A percentile compares a stretch with the other conserved stretches of the same genome.
Conservation (phyloP, 2,329 filamentous ascomycete species). For the Curvularia verruculosa region DNA sequence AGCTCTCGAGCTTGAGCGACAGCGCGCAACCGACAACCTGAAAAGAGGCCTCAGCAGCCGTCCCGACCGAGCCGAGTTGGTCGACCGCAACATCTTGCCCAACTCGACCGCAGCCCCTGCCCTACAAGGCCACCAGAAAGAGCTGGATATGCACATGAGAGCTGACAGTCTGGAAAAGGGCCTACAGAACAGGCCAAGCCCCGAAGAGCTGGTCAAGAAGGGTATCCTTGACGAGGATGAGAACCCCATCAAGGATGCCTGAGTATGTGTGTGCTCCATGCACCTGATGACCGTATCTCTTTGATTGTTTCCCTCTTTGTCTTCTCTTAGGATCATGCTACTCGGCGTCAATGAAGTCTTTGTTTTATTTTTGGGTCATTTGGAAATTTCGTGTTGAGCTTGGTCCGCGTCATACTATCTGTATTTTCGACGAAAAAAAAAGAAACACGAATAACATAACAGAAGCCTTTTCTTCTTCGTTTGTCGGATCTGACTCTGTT, state of each 20-base stretch:
- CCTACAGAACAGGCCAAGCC: conserved; percentile 75
- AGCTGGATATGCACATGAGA: conserved; percentile 87
- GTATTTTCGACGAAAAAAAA: conserved; percentile 10
- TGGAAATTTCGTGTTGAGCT: neutral
- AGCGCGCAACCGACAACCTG: conserved; percentile 66
- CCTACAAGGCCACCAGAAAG: conserved; percentile 78
- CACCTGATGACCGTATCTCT: neutral
- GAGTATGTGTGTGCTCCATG: neutral
- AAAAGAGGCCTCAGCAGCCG: conserved; percentile 69
- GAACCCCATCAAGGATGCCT: conserved; percentile 41
- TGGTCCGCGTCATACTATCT: conserved; percentile 2
- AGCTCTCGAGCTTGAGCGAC: conserved; percentile 68
- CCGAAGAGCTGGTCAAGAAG: conserved; percentile 76
- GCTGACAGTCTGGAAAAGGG: conserved; percentile 87
- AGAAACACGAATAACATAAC: conserved; percentile 5
- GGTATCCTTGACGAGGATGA: conserved; percentile 69
- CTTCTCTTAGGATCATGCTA: neutral
- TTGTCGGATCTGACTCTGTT: neutral
- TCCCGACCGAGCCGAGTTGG: conserved; percentile 73
- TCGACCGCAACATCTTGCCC: conserved; percentile 88
- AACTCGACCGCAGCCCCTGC: conserved; percentile 77
- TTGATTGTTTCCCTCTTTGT: neutral
- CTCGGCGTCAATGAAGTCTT: conserved; percentile 7
- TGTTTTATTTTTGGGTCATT: conserved; percentile 11
- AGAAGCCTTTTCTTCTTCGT: neutral